phyloP scores from a whole-genome alignment of 768 basidiomycete genomes.

The Podaxis pistillaris region DNA sequence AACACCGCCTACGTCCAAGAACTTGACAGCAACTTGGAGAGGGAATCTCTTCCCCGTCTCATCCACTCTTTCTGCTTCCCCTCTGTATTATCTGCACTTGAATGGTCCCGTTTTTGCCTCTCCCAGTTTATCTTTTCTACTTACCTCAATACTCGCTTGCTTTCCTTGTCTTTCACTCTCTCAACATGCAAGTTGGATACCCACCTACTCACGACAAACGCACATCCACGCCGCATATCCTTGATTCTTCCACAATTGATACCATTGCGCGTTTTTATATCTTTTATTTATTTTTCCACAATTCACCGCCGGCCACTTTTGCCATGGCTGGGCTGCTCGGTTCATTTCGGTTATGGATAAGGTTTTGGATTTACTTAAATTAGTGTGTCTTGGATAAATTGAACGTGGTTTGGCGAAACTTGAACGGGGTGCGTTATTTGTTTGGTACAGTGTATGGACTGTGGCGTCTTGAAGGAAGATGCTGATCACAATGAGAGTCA shows the following conservation, averaged over 20 bases:
- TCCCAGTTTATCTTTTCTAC: neutral
- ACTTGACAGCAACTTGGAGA: neutral
- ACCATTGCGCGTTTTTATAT: slow-evolving; percentile 5
- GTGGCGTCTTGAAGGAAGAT: no score
- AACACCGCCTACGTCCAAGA: neutral
- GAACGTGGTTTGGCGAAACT: neutral
- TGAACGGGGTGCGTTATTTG: neutral
- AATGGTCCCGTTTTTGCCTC: neutral
- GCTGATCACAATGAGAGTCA: no score
- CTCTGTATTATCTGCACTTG: slow-evolving; percentile 1
- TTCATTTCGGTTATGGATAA: slow-evolving; percentile 5
- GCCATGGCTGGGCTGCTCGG: neutral
- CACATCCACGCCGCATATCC: neutral
- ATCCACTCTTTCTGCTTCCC: neutral
- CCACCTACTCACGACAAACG: neutral
- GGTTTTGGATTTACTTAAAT: neutral
- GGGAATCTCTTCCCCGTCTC: neutral
- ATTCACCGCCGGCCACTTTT: neutral
- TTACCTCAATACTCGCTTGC: neutral
- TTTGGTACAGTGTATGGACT: neutral
- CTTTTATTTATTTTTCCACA: neutral
- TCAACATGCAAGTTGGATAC: slow-evolving; percentile 10
- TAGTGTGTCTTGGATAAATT: neutral
- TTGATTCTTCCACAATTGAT: neutral
- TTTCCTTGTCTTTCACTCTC: neutral